Evolutionary conservation across 2,329 filamentous ascomycete genomes (phyloP).

Genomic region (Cercospora sp.): DNA sequence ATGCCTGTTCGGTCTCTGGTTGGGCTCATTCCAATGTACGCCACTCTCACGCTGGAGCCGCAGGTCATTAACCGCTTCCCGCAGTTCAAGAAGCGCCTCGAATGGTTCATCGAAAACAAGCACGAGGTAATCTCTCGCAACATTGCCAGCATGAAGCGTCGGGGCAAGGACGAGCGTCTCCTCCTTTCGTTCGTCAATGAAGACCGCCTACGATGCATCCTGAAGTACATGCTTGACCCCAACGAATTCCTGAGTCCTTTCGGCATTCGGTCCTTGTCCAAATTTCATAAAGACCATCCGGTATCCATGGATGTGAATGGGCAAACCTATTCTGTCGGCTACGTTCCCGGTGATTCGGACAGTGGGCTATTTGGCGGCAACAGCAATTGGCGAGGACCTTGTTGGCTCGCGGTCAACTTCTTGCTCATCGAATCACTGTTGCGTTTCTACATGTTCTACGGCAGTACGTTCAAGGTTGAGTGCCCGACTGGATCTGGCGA

Average conservation of each 20-base stretch:
- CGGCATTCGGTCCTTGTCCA: slow-evolving; percentile 88
- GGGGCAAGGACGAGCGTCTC: slow-evolving; percentile 86
- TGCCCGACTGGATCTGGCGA: slow-evolving; percentile 92
- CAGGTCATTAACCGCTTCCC: slow-evolving; percentile 90
- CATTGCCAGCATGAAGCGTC: slow-evolving; percentile 87
- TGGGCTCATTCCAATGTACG: slow-evolving; percentile 89
- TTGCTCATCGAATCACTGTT: slow-evolving; percentile 91
- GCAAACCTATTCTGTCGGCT: slow-evolving; percentile 81
- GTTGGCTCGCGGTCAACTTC: slow-evolving; percentile 97
- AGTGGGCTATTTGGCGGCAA: slow-evolving; percentile 94
- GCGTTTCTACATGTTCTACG: slow-evolving; percentile 95
- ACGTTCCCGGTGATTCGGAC: slow-evolving; percentile 94
- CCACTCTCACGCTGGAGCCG: slow-evolving; percentile 87
- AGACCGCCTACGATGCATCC: slow-evolving; percentile 84
- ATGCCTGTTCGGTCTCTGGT: slow-evolving; percentile 89
- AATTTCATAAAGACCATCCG: slow-evolving; percentile 84
- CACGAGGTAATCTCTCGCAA: slow-evolving; percentile 87
- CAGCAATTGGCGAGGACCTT: slow-evolving; percentile 93
- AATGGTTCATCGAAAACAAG: slow-evolving; percentile 91
- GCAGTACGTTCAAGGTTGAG: slow-evolving; percentile 82
- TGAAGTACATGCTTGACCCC: slow-evolving; percentile 90
- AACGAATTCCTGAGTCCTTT: slow-evolving; percentile 88
- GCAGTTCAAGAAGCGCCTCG: slow-evolving; percentile 85
- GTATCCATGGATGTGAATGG: slow-evolving; percentile 96
- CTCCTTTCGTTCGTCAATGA: slow-evolving; percentile 89